Evolutionary conservation across 768 basidiomycete species (phyloP).

Genomic region (Myochromella boudieri): DNA sequence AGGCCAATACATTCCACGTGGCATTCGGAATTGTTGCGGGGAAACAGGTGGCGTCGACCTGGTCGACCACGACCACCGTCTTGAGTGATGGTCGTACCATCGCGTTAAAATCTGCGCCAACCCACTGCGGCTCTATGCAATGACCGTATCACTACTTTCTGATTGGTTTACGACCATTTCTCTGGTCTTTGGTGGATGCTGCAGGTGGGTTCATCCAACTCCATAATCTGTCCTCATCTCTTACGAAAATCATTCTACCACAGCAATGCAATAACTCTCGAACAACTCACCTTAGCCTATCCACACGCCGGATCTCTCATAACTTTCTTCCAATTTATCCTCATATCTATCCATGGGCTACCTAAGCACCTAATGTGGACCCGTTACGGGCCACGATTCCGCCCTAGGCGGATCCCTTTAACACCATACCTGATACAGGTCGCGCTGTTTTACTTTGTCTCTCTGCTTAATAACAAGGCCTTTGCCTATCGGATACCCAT

Average conservation of each 20-base stretch:
- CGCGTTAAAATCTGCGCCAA: neutral
- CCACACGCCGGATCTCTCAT: constrained; percentile 79
- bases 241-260: neutral
- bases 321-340: constrained; percentile 83
- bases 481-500: constrained; percentile 88
- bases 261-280: constrained; percentile 79
- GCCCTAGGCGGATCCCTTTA: constrained; percentile 68
- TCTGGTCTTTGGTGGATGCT: constrained; percentile 90
- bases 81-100: neutral
- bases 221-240: neutral
- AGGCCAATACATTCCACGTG: no score
- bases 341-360: constrained; percentile 74
- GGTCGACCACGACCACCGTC: neutral
- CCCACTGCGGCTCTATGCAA: constrained; percentile 6
- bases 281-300: constrained; percentile 67
- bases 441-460: constrained; percentile 74
- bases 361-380: constrained; percentile 60
- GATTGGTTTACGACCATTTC: constrained; percentile 66
- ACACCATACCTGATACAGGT: constrained; percentile 78
- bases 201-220: constrained; percentile 44
- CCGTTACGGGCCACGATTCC: constrained; percentile 51
- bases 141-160: constrained; percentile 13
- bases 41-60: neutral
- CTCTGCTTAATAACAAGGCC: constrained; percentile 87
- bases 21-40: constrained; percentile 1